Evolutionary conservation across 148 eudicot species (phyloP), one percentile per base, ranked within the genome.

Genomic region (Silene latifolia): DNA sequence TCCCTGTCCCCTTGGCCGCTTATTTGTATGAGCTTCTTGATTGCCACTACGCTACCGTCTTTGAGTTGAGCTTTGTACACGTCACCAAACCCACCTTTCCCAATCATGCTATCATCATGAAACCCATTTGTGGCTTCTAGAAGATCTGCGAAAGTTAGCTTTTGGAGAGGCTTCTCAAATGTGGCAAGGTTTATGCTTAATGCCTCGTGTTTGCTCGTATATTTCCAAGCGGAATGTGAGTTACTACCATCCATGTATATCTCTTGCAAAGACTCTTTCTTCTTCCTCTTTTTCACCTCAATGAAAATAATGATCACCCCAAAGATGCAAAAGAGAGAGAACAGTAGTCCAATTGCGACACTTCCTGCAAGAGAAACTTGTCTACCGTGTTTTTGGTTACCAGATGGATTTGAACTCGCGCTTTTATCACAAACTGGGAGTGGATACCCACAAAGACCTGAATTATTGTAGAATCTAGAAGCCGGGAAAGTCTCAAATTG

Each of bases 31-130:
- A 93, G 83, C 74, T 93, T 93, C 88, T 93, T 93, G 77, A 93
- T 89, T 0, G 98, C 98, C 1, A 93, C 98, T 13, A 86, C 76
- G 46, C 84, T 87, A 47, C 95, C 95, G 62, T 93, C 97, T 73
- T 93, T 93, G 77, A 93, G 81, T 71, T 87, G 85, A 19, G 98
- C 98, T 80, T 81, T 86, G 86, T 91, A 93, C 7, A 93, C 98
- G 67, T 93, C 98, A 46, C 98, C 98, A 76, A 93, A 93, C 42
- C 98, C 98, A 0, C 98, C 98, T 0, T 90, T 89, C 3, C 98
- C 98, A 2, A 93, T 82, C 17, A 91, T 79, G 51, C 80, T 82
- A 21, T 89, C 90, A n/a, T 87, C 78, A 65, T 89, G 93, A 77
- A 93, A 93, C 29, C 93, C 95, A 17, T 91, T 89, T 1, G 98